Base-by-base conservation (phyloP, 192 early-diverging fungal species). In the Coemansia sp. region DNA sequence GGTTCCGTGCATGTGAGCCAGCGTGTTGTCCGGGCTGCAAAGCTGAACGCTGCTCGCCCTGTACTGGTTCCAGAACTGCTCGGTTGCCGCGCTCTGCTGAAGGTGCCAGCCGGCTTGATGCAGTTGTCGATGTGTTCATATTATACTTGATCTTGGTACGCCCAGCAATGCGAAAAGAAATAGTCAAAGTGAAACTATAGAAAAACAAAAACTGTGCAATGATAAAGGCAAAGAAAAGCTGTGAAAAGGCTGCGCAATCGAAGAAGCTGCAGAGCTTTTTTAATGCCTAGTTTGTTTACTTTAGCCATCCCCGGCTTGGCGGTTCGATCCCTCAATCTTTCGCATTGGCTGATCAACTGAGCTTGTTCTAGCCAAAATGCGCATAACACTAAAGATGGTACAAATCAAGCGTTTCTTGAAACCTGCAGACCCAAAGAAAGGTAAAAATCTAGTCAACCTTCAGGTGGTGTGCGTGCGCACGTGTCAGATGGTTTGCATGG, bases 391-490 rank as follows among this genome's bases (percentile, higher is more conserved):
- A 5, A 45, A 15, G 41, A 45, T 45, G 41, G 12, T 45, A 45
- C 41, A 45, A 45, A 29, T 15, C 23, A 12, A 64, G 19, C 25
- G 48, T 24, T 29, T 61, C 29, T 19, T 19, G 25, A 51, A 63
- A 51, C 12, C 11, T 21, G 41, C 22, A 64, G 15, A 43, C 51
- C 11, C 24, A 59, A 27, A 58, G 51, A 47, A 23, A 38, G 45
- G 48, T 37, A 43, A 21, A 62, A 59, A 7, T 54, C 49, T 65
- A 72, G 53, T 72, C 60, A 9, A 64, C 15, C 66, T 81, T 72
- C 78, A 81, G 65, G 14, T 60, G 53, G 51, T 81, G 78, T 1
- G 58, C 45, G 53, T 81, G 78, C 12, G 72, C 35, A 24, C 59
- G 68, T 9, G 78, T 62, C 14, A 62, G 61, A 22, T 47, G 37